Base-by-base conservation (phyloP, 257 asterid species). In the Fraxinus pennsylvanica region DNA sequence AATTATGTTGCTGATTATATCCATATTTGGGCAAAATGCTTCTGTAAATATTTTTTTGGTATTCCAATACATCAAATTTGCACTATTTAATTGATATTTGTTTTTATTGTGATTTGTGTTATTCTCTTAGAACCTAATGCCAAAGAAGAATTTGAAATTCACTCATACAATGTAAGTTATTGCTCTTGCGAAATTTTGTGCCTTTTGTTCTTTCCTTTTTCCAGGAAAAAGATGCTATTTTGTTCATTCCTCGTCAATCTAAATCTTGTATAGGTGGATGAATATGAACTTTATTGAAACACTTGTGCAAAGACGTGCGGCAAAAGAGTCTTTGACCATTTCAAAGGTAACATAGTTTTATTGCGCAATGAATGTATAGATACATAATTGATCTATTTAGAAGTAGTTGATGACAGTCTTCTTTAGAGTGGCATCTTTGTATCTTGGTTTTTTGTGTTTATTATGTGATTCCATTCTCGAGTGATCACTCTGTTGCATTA, bases 221-320 rank as follows among this genome's bases (percentile, higher is more conserved):
- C 45, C 63, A 59, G 72, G 72, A 74, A 69, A 78, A 72, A 69
- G 67, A 78, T 72, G 61, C 68, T 45, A 76, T 82, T 41, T 83
- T 67, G 72, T 71, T 71, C 59, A 71, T 78, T 76, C 72, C 71
- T 81, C 43, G 59, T 74, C 69, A 32, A 13, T 79, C 71, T 12
- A 52, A 72, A 71, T 74, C 76, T 81, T 82, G 71, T 27, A 39
- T 83, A 94, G 99, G 91, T 94, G 99, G 99, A 87, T 92, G 92
- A 84, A 84, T 73, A 86, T 91, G 79, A 82, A 79, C 73, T 85
- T 88, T 61, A 47, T 94, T 63, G 90, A 82, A 77, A 80, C 61
- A 68, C 85, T 91, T 74, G 75, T 87, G 78, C 82, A 74, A 80
- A 84, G 84, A 79, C 89, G 84, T 78, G 70, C 80, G 50, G 80